Conservation (phyloP, 208 protist species). For the Crithidia acanthocephali region DNA sequence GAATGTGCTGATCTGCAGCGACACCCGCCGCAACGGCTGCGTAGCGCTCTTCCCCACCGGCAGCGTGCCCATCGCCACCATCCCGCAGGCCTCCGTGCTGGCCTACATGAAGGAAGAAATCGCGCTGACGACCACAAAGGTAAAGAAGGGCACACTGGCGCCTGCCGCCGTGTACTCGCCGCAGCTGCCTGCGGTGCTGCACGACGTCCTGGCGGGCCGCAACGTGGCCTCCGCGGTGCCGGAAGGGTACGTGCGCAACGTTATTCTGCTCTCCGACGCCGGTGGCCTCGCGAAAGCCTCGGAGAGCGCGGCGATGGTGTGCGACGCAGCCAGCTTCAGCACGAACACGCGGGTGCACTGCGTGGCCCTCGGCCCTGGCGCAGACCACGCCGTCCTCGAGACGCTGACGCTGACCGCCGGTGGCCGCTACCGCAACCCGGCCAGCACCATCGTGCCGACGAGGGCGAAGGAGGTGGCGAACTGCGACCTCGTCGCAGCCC, state of each 20-base stretch:
- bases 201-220: constrained; percentile 14
- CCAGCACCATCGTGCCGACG: constrained; percentile 10
- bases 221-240: constrained; percentile 30
- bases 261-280: constrained; percentile 70
- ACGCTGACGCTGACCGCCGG: constrained; percentile 50
- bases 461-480: neutral
- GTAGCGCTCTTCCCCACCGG: constrained; percentile 33
- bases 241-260: constrained; percentile 66
- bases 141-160: neutral
- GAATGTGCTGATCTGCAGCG: constrained; percentile 60
- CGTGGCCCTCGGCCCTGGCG: constrained; percentile 42
- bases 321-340: constrained; percentile 21
- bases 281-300: constrained; percentile 8
- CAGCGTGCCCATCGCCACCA: constrained; percentile 22
- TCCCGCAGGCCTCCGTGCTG: constrained; percentile 30
- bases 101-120: constrained; percentile 39
- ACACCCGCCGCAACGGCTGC: constrained; percentile 27
- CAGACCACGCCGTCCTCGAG: constrained; percentile 49
- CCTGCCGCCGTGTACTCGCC: constrained; percentile 26
- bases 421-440: constrained; percentile 43
- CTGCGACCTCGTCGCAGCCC: constrained; percentile 24
- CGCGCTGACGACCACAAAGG: constrained; percentile 1
- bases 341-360: constrained; percentile 56
- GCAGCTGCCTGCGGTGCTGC: constrained; percentile 45
- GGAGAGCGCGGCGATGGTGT: constrained; percentile 41